These are phyloP conservation scores for Clarireedia hainanense DNA, from an alignment of 2,329 filamentous ascomycete genomes.

Conservation along the genomic window DNA sequence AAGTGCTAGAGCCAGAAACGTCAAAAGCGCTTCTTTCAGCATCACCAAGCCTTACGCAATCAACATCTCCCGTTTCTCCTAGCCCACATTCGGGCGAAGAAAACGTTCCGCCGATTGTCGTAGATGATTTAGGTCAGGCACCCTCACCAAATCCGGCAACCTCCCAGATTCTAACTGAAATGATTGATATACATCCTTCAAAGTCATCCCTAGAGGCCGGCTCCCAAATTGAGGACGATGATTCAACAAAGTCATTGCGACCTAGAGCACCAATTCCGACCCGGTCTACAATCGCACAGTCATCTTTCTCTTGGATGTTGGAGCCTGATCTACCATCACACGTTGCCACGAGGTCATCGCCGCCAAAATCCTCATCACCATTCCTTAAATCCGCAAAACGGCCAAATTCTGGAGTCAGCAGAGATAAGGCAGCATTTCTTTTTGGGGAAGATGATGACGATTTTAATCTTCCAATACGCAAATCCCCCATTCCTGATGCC, in stretches of 20 bases:
- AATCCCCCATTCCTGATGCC: slow-evolving; percentile 13
- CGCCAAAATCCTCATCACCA: slow-evolving; percentile 24
- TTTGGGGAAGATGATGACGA: slow-evolving; percentile 28
- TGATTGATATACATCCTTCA: not conserved
- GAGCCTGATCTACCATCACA: slow-evolving; percentile 35
- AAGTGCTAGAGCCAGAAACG: slow-evolving; percentile 2
- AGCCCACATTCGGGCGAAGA: not conserved
- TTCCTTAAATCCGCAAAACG: slow-evolving; percentile 24
- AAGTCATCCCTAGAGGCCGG: not conserved
- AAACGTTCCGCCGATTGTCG: not conserved
- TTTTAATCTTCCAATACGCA: slow-evolving; percentile 7
- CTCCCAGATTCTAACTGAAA: not conserved
- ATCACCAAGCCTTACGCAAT: not conserved
- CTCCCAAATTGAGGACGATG: not conserved
- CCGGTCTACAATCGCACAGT: slow-evolving; percentile 61
- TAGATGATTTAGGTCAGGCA: not conserved
- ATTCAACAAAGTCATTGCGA: slow-evolving; percentile 8
- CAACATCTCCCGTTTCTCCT: not conserved
- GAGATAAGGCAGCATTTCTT: slow-evolving; percentile 29
- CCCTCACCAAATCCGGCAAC: not conserved
- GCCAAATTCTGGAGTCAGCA: slow-evolving; percentile 19
- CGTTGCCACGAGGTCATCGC: slow-evolving; percentile 15
- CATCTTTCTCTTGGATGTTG: slow-evolving; percentile 75
- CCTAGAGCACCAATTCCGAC: slow-evolving; percentile 44
- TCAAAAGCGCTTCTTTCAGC: slow-evolving; percentile 2